Evolutionary conservation across 164 flowering plant species (phyloP), one percentile per base, ranked within the genome.

Genomic region (Stephania yunnanensis): DNA sequence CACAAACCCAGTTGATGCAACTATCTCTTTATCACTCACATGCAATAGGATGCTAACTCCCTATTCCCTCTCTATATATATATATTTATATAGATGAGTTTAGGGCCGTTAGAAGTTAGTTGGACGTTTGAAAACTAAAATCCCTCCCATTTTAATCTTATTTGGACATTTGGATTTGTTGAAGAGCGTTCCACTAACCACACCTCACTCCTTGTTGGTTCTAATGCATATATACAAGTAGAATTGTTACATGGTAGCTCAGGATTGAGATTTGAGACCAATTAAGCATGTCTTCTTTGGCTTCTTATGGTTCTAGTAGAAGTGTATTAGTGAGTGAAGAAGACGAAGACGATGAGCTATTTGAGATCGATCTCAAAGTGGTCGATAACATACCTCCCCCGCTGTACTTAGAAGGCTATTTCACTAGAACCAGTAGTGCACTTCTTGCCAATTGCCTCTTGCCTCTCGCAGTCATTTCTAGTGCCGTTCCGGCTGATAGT

Each of bases 391-490:
- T 81, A 58, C 82, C 86, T 12, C 80, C 88, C 0, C 85, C 85
- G 12, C 64, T 50, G 10, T 79, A 75, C 76, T 76, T 83, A 77
- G 86, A 83, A 11, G 74, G 74, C 68, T 78, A 68, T 71, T 46
- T 55, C n/a, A 78, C 83, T 1, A 55, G 80, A 46, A 78, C 82
- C 0, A 77, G 79, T 11, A 77, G 46, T 53, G 82, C 79, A 4
- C 89, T 85, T 55, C 80, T 88, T 11, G 91, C 87, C 19, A 88
- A 88, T 48, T 88, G 91, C 46, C 71, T 88, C 65, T 17, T 88
- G 78, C 91, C 91, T 6, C 76, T 84, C 1, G 46, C 83, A 1
- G 86, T 85, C 29, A 52, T 88, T 20, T 88, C 91, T 3, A 71
- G 78, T 15, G 89, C 88, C 0, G 73, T 86, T 68, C 91, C 91